Percentiles rank a stretch among this genome's conserved stretches.
phyloP scores from a whole-genome alignment of 495 filamentous ascomycete species.

The Halenospora varia region DNA sequence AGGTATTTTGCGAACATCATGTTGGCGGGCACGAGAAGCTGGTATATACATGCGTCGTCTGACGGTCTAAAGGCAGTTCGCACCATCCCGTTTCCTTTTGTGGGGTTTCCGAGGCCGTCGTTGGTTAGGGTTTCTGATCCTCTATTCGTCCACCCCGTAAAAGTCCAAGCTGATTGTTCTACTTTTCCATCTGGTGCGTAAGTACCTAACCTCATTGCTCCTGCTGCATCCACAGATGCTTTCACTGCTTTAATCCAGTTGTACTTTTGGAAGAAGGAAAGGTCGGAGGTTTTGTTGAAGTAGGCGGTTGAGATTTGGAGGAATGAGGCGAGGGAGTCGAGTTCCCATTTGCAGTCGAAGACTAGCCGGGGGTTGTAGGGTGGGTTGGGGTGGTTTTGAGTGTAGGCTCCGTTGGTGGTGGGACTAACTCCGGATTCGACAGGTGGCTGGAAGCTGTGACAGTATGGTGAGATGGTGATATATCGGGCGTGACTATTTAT shows the following conservation, averaged over 20 bases:
- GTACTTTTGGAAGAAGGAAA: slow-evolving; percentile 56
- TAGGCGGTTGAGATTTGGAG: slow-evolving; percentile 62
- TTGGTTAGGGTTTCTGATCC: slow-evolving; percentile 58
- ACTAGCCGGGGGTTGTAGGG: slow-evolving; percentile 75
- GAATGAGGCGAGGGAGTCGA: slow-evolving; percentile 91
- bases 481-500: slow-evolving; percentile 95
- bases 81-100: slow-evolving; percentile 57
- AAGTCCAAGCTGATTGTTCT: slow-evolving; percentile 49
- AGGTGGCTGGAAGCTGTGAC: slow-evolving; percentile 95
- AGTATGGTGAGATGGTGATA: slow-evolving; percentile 90
- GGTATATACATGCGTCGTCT: slow-evolving; percentile 89
- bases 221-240: slow-evolving; percentile 49
- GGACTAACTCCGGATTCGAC: slow-evolving; percentile 52
- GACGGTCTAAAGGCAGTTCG: slow-evolving; percentile 60
- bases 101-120: slow-evolving; percentile 56
- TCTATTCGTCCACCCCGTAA: slow-evolving; percentile 52
- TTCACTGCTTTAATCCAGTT: slow-evolving; percentile 55
- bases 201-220: slow-evolving; percentile 56
- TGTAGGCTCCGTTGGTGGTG: slow-evolving; percentile 44
- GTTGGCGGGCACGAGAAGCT: slow-evolving; percentile 93
- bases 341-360: slow-evolving; percentile 98
- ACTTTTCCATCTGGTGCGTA: slow-evolving; percentile 53
- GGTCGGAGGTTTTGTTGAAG: slow-evolving; percentile 49
- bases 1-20: slow-evolving; percentile 69
- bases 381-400: slow-evolving; percentile 55